Evolutionary conservation across 2,329 filamentous ascomycete genomes (phyloP), one percentile per base, ranked within the genome.

Genomic region (Allantophomopsis lycopodina): DNA sequence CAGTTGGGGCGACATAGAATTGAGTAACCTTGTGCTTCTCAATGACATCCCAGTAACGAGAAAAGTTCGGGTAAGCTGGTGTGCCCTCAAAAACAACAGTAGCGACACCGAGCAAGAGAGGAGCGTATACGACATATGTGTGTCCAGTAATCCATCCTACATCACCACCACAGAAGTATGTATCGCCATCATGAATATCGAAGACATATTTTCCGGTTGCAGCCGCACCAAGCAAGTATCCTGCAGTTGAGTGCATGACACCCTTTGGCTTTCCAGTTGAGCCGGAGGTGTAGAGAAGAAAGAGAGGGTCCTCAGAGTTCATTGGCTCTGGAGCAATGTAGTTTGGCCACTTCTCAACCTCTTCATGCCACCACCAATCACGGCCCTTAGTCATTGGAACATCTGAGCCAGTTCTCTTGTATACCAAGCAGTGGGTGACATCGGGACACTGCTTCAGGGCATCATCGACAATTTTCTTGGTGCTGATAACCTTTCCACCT

Each of bases 71-170:
- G 61, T 96, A 96, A 38, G 89, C 89, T 1, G 91, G 91, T 2
- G 91, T 98, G 51, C 91, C 93, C 66, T 98, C 91, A 51, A 96
- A 98, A 21, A 98, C 89, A 14, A 98, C 86, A 0, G 89, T 96
- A 8, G 89, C 78, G 45, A 94, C 83, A 66, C 91, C 91, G 36
- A 96, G 77, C 35, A 98, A 71, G 39, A 98, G 71, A 47, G 91
- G 91, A 10, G 91, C 87, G 58, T 98, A 98, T 32, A 98, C 89
- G 41, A 96, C 89, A 54, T 98, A 98, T 17, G 91, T 94, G 66
- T 98, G 91, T 14, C 91, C 91, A 21, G 91, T 98, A 59, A 98
- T 96, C 91, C 91, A 98, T 48, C 91, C 91, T 34, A 98, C 89
- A 55, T 98, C 91, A 60, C 91, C 91, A 60, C 88, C 91, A 53